Conservation (phyloP, 2,329 filamentous ascomycete genomes). For the Epichloe uncinata region DNA sequence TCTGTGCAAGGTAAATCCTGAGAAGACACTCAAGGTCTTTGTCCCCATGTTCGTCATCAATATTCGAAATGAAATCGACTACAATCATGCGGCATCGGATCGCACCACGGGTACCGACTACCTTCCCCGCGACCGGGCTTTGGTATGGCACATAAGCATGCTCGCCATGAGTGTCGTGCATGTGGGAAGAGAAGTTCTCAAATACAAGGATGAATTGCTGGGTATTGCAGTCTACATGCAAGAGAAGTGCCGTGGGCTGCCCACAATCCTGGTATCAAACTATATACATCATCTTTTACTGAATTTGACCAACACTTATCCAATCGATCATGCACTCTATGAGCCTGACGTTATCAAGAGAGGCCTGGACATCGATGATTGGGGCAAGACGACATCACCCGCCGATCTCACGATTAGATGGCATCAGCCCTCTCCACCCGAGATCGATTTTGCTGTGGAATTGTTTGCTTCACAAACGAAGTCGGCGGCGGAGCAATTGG, state of each 20-base stretch:
- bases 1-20: slow-evolving; percentile 86
- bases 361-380: slow-evolving; percentile 65
- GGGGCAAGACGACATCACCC: slow-evolving; percentile 68
- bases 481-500: slow-evolving; percentile 60
- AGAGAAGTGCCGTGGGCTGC: slow-evolving; percentile 81
- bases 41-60: slow-evolving; percentile 81
- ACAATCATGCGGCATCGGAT: slow-evolving; percentile 90
- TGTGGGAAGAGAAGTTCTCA: slow-evolving; percentile 78
- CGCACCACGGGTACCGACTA: slow-evolving; percentile 89
- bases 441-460: slow-evolving; percentile 80
- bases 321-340: slow-evolving; percentile 77
- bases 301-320: slow-evolving; percentile 89
- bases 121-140: slow-evolving; percentile 75
- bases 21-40: slow-evolving; percentile 83
- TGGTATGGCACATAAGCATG: slow-evolving; percentile 96
- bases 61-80: slow-evolving; percentile 92
- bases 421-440: slow-evolving; percentile 70
- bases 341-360: slow-evolving; percentile 60
- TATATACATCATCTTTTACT: slow-evolving; percentile 93
- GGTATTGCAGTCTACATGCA: slow-evolving; percentile 95
- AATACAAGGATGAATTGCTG: slow-evolving; percentile 79
- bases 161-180: slow-evolving; percentile 97
- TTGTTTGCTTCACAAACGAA: slow-evolving; percentile 76
- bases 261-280: slow-evolving; percentile 93
- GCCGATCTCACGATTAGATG: slow-evolving; percentile 72